Evolutionary conservation across 352 stramenopile species (phyloP).

Genomic region (Phytophthora pini): DNA sequence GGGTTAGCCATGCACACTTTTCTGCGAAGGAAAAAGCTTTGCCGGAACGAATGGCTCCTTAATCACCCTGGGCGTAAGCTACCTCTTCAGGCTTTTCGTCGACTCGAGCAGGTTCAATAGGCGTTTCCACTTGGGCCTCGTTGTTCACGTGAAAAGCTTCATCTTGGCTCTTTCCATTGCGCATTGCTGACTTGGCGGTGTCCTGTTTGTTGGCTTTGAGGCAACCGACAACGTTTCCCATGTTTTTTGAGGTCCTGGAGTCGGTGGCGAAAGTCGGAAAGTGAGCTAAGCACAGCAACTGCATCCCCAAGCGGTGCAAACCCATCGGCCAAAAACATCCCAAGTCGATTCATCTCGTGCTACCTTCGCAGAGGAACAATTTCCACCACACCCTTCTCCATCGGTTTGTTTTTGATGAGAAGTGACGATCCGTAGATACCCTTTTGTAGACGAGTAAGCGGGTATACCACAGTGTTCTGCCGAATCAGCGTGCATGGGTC

Average conservation of each 20-base stretch:
- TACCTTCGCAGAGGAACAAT: slow-evolving; percentile 32
- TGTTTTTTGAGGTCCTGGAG: neutral
- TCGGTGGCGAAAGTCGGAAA: slow-evolving; percentile 7
- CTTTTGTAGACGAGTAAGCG: slow-evolving; percentile 68
- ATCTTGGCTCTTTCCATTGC: neutral
- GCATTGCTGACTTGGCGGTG: slow-evolving; percentile 1
- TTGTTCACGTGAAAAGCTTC: slow-evolving; percentile 1
- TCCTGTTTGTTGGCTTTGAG: slow-evolving; percentile 21
- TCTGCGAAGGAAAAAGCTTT: too few relatives aligned
- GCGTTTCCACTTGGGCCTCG: slow-evolving; percentile 2
- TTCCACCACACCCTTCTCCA: slow-evolving; percentile 74
- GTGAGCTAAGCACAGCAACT: slow-evolving; percentile 4
- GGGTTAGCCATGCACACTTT: too few relatives aligned
- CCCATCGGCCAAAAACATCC: neutral
- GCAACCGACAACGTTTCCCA: slow-evolving; percentile 27
- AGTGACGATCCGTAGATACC: slow-evolving; percentile 71
- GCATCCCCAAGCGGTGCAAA: too few relatives aligned
- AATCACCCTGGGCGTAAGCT: neutral
- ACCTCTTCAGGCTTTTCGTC: slow-evolving; percentile 2
- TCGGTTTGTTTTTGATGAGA: slow-evolving; percentile 85
- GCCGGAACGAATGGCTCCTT: too few relatives aligned
- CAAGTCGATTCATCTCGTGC: slow-evolving; percentile 14
- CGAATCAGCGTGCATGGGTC: slow-evolving; percentile 76
- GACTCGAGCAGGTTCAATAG: slow-evolving; percentile 1
- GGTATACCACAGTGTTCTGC: slow-evolving; percentile 68